Evolutionary conservation across 805 yeast genomes (phyloP).

Genomic region (Candida vaughaniae): DNA sequence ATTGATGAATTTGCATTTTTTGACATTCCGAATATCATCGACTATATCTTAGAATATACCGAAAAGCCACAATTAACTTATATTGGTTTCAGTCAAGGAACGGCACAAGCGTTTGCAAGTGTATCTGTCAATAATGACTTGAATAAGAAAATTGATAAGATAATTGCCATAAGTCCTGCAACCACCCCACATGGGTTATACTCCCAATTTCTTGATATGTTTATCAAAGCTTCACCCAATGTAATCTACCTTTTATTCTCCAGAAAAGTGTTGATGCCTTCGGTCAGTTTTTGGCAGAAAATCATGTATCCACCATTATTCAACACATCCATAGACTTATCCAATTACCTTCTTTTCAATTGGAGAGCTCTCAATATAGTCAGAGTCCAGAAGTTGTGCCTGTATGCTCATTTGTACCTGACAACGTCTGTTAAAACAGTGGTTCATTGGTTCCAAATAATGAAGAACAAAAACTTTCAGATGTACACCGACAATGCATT

Average conservation of each 20-base stretch:
- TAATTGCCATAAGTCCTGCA: constrained; percentile 91
- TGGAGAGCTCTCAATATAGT: constrained; percentile 79
- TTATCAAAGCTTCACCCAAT: constrained; percentile 75
- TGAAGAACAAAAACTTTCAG: constrained; percentile 72
- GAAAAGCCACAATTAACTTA: constrained; percentile 49
- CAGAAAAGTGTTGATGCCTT: constrained; percentile 66
- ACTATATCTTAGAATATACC: constrained; percentile 62
- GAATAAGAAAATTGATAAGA: constrained; percentile 52
- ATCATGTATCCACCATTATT: constrained; percentile 77
- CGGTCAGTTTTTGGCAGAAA: constrained; percentile 77
- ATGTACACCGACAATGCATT: constrained; percentile 71
- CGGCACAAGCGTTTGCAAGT: constrained; percentile 90
- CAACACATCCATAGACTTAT: constrained; percentile 65
- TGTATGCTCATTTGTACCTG: constrained; percentile 85
- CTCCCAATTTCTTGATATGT: constrained; percentile 70
- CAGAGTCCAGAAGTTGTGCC: constrained; percentile 68
- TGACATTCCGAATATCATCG: constrained; percentile 84
- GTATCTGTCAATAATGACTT: constrained; percentile 63
- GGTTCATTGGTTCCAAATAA: constrained; percentile 96
- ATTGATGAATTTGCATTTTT: constrained; percentile 88
- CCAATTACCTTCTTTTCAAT: constrained; percentile 67
- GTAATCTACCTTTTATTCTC: constrained; percentile 74
- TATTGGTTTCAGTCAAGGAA: constrained; percentile 91
- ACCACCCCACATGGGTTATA: constrained; percentile 86
- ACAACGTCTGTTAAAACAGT: constrained; percentile 89